Evolutionary conservation across 2,329 filamentous ascomycete species (phyloP), one percentile per base, ranked within the genome.

Genomic region (Lithohypha guttulata): DNA sequence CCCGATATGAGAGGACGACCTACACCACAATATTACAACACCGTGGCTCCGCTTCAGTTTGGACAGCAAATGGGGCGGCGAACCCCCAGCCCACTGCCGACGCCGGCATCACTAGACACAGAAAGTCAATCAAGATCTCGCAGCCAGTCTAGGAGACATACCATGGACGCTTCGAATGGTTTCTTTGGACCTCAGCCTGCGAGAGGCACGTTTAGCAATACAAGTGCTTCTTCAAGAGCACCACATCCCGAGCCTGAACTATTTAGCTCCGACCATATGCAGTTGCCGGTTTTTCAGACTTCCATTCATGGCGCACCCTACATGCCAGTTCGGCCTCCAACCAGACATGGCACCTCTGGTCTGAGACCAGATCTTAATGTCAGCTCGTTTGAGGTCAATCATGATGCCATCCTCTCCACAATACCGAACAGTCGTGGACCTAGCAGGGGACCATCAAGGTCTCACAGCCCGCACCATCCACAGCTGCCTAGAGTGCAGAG

Each of bases 351-450:
- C 19, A 40, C 19, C 43, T 43, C 14, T 43, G 42, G 28, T 27
- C 27, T 52, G 17, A 45, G 49, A 39, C 49, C 49, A 8, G 48
- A 50, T 30, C 48, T 39, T 19, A 44, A 36, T n/a, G 48, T 47
- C 33, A 52, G 48, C 39, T 41, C 44, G 6, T 52, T 52, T 34
- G 49, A 52, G 18, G 48, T 48, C 19, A 50, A 52, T 19, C 49
- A 52, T 30, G 49, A 52, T 15, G 48, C 49, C 9, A 52, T 52
- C 33, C 50, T 52, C 42, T 45, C 49, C 6, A 52, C 49, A 3
- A 50, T 52, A 38, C 49, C 49, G 3, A 43, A 34, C 28, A 52
- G 49, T 40, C 39, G 46, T 14, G 46, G 46, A 21, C 48, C 46
- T 15, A 51, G 47, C 30, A 42, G 49, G 8, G 46, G 48, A 36